These are phyloP conservation scores for Talaromyces sp. DNA, from an alignment of 2,329 filamentous ascomycete genomes.

Conservation along the genomic window DNA sequence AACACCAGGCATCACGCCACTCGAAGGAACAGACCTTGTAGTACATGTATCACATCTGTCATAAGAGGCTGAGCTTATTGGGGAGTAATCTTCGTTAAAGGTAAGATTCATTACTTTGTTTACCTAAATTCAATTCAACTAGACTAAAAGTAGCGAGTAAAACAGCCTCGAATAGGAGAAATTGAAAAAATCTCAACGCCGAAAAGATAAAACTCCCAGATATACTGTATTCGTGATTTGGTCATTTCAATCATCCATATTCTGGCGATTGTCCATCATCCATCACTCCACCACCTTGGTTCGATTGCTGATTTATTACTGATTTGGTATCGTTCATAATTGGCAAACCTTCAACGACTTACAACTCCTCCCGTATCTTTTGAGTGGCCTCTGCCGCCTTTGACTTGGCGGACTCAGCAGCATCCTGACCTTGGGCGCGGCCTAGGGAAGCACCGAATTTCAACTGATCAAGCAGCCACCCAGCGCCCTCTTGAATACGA, in stretches of 20 bases:
- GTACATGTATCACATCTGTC: too few relatives aligned
- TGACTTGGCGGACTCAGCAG: conserved; percentile 40
- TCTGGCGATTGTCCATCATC: background rate
- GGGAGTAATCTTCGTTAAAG: background rate
- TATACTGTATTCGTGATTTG: conserved; percentile 4
- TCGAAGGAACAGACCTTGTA: too few relatives aligned
- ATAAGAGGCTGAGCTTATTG: background rate
- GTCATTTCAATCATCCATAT: conserved; percentile 5
- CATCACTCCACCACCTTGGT: background rate
- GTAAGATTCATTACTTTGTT: background rate
- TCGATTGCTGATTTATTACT: background rate
- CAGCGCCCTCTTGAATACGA: conserved; percentile 51
- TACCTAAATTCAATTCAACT: background rate
- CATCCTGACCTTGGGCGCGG: conserved; percentile 48
- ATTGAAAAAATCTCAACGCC: conserved; percentile 5
- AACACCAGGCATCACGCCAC: background rate
- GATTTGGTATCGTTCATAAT: background rate
- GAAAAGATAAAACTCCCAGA: background rate
- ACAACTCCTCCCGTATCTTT: conserved; percentile 32
- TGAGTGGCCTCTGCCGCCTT: conserved; percentile 52
- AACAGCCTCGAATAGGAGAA: background rate
- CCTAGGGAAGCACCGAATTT: conserved; percentile 49
- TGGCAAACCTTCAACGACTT: conserved; percentile 11
- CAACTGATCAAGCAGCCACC: conserved; percentile 51
- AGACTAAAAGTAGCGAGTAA: background rate